phyloP scores from a whole-genome alignment of 2,329 filamentous ascomycete species.

The Colletotrichum sp. region DNA sequence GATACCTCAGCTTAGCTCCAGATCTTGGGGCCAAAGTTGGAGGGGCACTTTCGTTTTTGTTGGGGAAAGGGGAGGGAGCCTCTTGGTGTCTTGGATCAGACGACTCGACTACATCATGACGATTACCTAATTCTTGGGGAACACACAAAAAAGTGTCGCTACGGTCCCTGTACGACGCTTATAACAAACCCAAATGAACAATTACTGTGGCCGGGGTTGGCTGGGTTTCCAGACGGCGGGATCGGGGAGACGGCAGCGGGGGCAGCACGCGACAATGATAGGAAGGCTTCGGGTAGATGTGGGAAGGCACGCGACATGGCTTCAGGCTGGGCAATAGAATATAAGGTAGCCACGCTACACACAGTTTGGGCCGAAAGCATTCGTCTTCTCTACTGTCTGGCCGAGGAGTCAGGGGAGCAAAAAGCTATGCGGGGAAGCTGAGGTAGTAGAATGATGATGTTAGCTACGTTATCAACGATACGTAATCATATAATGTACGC shows the following conservation, averaged over 20 bases:
- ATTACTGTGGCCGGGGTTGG: background rate
- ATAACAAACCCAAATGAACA: background rate
- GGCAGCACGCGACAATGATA: background rate
- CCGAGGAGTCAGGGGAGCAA: background rate
- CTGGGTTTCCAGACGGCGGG: background rate
- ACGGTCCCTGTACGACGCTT: background rate
- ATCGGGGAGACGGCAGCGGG: background rate
- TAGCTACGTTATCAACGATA: background rate
- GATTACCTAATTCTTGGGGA: background rate
- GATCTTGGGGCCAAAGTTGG: background rate
- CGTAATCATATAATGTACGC: background rate
- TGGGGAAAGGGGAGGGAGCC: slow-evolving; percentile 1
- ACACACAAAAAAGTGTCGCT: background rate
- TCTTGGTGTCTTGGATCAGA: background rate
- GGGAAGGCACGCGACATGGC: slow-evolving; percentile 1
- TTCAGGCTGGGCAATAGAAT: background rate
- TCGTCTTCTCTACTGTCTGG: background rate
- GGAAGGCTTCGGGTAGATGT: background rate
- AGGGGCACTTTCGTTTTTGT: slow-evolving; percentile 4
- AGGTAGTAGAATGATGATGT: background rate
- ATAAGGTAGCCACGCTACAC: background rate
- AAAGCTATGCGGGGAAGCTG: background rate
- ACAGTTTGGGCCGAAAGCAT: background rate
- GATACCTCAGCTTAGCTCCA: background rate
- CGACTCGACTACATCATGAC: background rate